phyloP scores from a whole-genome alignment of 2,329 filamentous ascomycete genomes.

The Paecilomyces sp. region DNA sequence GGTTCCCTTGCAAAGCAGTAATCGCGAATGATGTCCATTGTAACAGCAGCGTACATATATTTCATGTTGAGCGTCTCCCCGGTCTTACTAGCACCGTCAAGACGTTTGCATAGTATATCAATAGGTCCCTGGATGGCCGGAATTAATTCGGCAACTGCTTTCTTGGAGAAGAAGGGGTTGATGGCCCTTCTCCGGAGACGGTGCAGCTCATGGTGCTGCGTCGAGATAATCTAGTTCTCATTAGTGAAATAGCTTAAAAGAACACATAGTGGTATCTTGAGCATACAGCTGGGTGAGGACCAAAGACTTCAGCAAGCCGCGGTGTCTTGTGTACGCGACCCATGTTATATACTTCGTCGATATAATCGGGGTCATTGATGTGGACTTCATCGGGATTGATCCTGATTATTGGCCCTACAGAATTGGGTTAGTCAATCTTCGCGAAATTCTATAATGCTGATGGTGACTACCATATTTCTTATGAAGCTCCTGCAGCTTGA shows the following conservation, averaged over 20 bases:
- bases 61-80: constrained; percentile 7
- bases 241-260: not conserved
- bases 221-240: not conserved
- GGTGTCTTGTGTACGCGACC: constrained; percentile 4
- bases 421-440: not conserved
- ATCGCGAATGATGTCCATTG: constrained; percentile 34
- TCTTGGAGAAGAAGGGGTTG: constrained; percentile 27
- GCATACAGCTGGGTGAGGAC: not conserved
- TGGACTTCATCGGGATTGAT: constrained; percentile 21
- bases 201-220: constrained; percentile 25
- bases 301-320: constrained; percentile 7
- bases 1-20: constrained; percentile 14
- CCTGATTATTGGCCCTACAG: constrained; percentile 16
- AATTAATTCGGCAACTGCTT: not conserved
- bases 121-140: not conserved
- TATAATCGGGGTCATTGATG: constrained; percentile 18
- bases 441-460: too few relatives aligned
- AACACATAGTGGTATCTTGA: not conserved
- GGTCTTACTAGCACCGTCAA: constrained; percentile 13
- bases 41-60: constrained; percentile 24
- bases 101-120: not conserved
- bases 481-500: constrained; percentile 19
- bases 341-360: constrained; percentile 16
- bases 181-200: constrained; percentile 29
- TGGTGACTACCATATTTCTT: constrained; percentile 15